These are phyloP conservation scores for Lipomyces mesembrius DNA, from an alignment of 805 yeast genomes.

Conservation along the genomic window DNA sequence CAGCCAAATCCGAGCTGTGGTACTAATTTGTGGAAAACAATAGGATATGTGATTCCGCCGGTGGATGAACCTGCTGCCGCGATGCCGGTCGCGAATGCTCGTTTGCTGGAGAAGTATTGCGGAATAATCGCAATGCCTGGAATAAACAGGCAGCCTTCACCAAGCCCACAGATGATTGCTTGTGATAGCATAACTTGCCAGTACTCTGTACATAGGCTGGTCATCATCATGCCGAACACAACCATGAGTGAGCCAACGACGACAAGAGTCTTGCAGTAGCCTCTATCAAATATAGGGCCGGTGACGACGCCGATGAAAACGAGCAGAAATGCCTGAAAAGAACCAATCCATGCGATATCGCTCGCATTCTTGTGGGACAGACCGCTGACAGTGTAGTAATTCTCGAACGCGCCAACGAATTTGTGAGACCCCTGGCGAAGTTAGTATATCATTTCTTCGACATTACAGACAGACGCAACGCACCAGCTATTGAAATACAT, in stretches of 20 bases:
- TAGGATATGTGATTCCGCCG: constrained; percentile 58
- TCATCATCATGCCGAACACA: constrained; percentile 45
- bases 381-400: constrained; percentile 38
- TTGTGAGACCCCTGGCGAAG: constrained; percentile 51
- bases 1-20: constrained; percentile 56
- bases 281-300: constrained; percentile 44
- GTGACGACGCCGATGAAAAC: constrained; percentile 39
- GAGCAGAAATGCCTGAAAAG: constrained; percentile 43
- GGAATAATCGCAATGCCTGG: constrained; percentile 53
- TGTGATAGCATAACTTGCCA: constrained; percentile 61
- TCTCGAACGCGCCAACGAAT: constrained; percentile 41
- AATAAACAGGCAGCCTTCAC: constrained; percentile 51
- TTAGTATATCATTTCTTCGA: background rate
- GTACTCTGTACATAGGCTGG: constrained; percentile 48
- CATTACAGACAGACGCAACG: background rate
- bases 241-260: constrained; percentile 38
- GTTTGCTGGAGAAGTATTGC: constrained; percentile 52
- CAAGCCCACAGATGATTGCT: constrained; percentile 57
- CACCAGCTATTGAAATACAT: constrained; percentile 30
- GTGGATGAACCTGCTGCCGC: constrained; percentile 58
- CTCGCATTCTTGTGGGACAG: constrained; percentile 39
- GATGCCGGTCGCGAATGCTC: constrained; percentile 51
- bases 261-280: constrained; percentile 39
- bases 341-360: constrained; percentile 46
- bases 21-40: constrained; percentile 52